Percentiles rank a stretch among this genome's conserved stretches.
These are phyloP conservation scores for Microcos paniculata DNA, from an alignment of 345 rosid species.

Conservation along the genomic window DNA sequence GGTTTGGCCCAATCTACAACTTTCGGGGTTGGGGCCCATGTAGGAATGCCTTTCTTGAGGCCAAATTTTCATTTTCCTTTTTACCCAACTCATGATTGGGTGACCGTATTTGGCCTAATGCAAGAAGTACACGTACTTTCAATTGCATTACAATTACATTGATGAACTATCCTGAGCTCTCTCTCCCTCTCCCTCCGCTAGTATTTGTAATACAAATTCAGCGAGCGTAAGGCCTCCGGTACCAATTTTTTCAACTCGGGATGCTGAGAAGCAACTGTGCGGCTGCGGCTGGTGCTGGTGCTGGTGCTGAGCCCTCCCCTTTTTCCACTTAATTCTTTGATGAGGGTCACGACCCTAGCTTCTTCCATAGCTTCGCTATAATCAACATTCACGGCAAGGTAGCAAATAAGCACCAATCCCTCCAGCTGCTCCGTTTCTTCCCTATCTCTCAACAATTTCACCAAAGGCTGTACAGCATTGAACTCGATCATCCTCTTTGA, in stretches of 20 bases:
- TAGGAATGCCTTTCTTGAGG: too few relatives aligned
- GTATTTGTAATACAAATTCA: background rate
- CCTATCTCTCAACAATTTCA: constrained; percentile 41
- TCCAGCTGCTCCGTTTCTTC: constrained; percentile 44
- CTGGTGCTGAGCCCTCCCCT: too few relatives aligned
- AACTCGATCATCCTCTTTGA: constrained; percentile 59
- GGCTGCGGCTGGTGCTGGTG: too few relatives aligned
- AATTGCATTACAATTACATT: too few relatives aligned
- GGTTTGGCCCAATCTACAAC: too few relatives aligned
- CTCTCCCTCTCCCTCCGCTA: background rate
- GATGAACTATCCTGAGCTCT: background rate
- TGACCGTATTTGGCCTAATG: too few relatives aligned
- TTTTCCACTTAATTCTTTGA: constrained; percentile 40
- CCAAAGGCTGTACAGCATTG: constrained; percentile 41
- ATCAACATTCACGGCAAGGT: constrained; percentile 59
- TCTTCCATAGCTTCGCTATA: constrained; percentile 51
- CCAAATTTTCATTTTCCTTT: too few relatives aligned
- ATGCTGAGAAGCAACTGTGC: constrained; percentile 35
- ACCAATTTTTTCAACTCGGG: constrained; percentile 40
- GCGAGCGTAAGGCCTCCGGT: constrained; percentile 26
- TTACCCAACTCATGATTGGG: too few relatives aligned
- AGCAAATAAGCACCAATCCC: constrained; percentile 57
- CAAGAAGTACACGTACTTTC: too few relatives aligned
- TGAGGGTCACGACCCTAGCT: constrained; percentile 62
- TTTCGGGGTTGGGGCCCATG: too few relatives aligned